These are phyloP conservation scores for Echria macrotheca DNA, from an alignment of 495 filamentous ascomycete species.

Conservation along the genomic window DNA sequence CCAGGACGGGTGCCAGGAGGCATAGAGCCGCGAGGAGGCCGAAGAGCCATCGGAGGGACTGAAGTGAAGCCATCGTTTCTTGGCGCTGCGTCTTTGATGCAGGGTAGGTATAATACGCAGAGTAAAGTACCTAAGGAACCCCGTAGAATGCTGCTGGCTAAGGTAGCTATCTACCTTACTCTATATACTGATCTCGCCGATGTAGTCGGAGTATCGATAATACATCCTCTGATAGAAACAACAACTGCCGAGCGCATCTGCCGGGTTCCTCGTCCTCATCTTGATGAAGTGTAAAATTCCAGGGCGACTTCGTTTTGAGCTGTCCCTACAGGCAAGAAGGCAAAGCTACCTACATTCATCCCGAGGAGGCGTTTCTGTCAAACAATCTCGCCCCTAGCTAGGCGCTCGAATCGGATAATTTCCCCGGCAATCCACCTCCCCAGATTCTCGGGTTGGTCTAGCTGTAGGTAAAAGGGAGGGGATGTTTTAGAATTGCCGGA, in stretches of 20 bases:
- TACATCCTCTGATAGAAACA: no score
- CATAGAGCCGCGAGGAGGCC: conserved; percentile 7
- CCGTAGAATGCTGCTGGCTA: not conserved
- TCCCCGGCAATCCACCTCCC: not conserved
- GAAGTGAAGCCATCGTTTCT: not conserved
- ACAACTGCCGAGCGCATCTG: conserved; percentile 4
- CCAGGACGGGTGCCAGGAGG: conserved; percentile 4
- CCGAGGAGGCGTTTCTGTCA: not conserved
- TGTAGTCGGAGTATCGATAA: no score
- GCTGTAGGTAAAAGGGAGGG: no score
- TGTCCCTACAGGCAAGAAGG: not conserved
- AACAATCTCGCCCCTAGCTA: not conserved
- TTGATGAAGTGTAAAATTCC: not conserved
- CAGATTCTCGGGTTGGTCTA: no score
- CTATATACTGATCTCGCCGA: no score
- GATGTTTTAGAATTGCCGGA: no score
- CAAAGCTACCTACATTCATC: not conserved
- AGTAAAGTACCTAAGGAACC: not conserved
- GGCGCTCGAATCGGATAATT: conserved; percentile 12
- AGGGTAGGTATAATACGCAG: not conserved
- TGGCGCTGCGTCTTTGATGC: not conserved
- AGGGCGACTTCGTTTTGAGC: not conserved
- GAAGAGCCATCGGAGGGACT: conserved; percentile 4
- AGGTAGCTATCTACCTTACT: no score
- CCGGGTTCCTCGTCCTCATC: not conserved